phyloP scores from a whole-genome alignment of 2,329 filamentous ascomycete genomes.

The Ophiostoma tasmaniense region DNA sequence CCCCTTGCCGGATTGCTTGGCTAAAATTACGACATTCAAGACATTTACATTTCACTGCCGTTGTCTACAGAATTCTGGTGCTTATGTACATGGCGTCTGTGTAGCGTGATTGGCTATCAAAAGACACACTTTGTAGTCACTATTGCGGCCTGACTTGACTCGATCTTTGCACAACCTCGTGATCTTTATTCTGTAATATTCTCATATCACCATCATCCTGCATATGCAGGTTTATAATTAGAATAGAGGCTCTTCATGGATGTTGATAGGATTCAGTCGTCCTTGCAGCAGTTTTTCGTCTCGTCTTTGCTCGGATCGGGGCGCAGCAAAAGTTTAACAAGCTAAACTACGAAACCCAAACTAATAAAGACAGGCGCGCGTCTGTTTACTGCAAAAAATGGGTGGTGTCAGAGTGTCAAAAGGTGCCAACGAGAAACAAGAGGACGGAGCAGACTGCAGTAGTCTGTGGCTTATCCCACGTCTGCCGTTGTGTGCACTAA shows the following conservation, averaged over 20 bases:
- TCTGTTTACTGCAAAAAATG: neutral
- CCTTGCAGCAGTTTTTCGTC: slow-evolving; percentile 7
- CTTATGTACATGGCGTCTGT: neutral
- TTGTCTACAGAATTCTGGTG: neutral
- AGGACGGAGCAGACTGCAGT: neutral
- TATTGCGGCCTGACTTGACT: neutral
- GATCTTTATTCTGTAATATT: neutral
- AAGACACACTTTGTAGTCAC: too few species aligned
- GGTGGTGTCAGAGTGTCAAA: neutral
- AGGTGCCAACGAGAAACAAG: neutral
- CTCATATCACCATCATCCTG: neutral
- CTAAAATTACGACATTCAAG: neutral
- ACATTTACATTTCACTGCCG: neutral
- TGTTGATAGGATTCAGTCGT: too few species aligned
- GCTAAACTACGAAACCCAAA: too few species aligned
- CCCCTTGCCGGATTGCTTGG: neutral
- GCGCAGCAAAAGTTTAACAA: slow-evolving; percentile 8
- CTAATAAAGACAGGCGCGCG: neutral
- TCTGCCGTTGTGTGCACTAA: neutral
- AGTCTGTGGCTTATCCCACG: slow-evolving; percentile 6
- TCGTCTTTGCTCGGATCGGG: slow-evolving; percentile 11
- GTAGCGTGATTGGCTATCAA: neutral
- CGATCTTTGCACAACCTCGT: neutral
- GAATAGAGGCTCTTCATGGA: neutral
- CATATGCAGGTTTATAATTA: slow-evolving; percentile 5